These are phyloP conservation scores for Chytriomyces hyalinus DNA, from an alignment of 192 early-diverging fungal species.

Conservation along the genomic window DNA sequence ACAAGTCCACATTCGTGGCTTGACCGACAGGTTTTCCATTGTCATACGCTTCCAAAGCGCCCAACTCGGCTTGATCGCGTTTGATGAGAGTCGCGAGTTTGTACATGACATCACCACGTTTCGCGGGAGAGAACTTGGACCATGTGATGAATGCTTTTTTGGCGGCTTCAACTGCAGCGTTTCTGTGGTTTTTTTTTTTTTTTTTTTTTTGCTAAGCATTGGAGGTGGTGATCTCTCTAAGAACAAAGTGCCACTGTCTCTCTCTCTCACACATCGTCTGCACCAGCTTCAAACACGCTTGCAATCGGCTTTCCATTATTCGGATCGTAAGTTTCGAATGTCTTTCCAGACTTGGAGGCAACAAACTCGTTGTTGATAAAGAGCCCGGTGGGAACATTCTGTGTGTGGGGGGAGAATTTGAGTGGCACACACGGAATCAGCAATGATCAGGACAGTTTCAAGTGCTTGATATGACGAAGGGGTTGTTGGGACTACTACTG, in stretches of 20 bases:
- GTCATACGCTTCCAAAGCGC: slow-evolving; percentile 51
- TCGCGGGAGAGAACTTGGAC: slow-evolving; percentile 31
- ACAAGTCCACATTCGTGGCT: slow-evolving; percentile 22
- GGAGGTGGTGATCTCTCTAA: not conserved
- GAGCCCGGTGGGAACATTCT: slow-evolving; percentile 55
- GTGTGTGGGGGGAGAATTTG: not conserved
- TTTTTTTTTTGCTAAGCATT: not conserved
- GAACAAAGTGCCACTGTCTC: not conserved
- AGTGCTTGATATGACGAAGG: not conserved
- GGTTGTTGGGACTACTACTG: too few species aligned
- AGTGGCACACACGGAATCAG: not conserved
- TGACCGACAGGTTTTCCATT: slow-evolving; percentile 48
- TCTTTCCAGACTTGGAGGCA: slow-evolving; percentile 46
- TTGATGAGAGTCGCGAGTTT: slow-evolving; percentile 54
- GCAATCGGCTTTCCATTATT: slow-evolving; percentile 45
- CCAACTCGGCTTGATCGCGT: slow-evolving; percentile 39
- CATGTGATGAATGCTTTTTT: slow-evolving; percentile 46
- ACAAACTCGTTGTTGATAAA: slow-evolving; percentile 62
- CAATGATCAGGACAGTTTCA: not conserved
- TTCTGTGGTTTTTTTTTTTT: not conserved
- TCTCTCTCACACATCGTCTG: slow-evolving; percentile 46
- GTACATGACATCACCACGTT: slow-evolving; percentile 34
- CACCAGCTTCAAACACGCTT: slow-evolving; percentile 40
- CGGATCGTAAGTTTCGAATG: slow-evolving; percentile 51
- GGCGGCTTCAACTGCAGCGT: slow-evolving; percentile 50